Evolutionary conservation across 108 stramenopile species (phyloP), one percentile per base, ranked within the genome.

Genomic region (Conticribra guillardii): DNA sequence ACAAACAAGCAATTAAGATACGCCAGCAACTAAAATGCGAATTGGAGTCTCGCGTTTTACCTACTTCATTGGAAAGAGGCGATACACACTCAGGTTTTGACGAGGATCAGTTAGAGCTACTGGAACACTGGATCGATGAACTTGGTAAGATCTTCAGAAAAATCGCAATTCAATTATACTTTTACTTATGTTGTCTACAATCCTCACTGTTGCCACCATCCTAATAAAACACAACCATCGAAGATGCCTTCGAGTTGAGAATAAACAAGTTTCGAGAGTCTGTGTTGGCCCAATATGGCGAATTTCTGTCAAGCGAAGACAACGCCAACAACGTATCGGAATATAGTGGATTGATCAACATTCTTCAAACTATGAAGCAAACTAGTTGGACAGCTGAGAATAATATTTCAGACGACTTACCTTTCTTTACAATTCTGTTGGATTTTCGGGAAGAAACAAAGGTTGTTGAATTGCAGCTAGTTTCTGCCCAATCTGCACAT

Each of bases 41-140:
- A 31, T 61, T 89, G 53, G 72, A 71, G 19, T 73, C 54, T 31
- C 67, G 82, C n/a, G 64, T 78, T 3, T 54, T 89, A 24, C 87
- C 87, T 19, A 52, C 59, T 0, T 83, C 81, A 1, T 75, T 85
- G 61, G n/a, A 49, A 9, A 44, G 60, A 19, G 50, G 62, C 49
- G 49, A 17, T 18, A 33, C 27, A 18, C 27, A 54, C 33, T 19
- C 16, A 11, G 29, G 61, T 2, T 72, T 72, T 21, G 71, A 81
- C 30, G 77, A 88, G 22, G 70, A 83, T 22, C 77, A 88, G 46
- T 50, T 82, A 49, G 78, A 87, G 65, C 33, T 92, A 32, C 68
- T 89, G 34, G 23, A 51, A 50, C 91, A 92, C 73, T 92, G 88
- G 88, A 76, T 92, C 52, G 81, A 87, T 28, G 91, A 92, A 60